These are phyloP conservation scores for Aureobasidium leucospermi DNA, from an alignment of 2,329 filamentous ascomycete species.

Conservation along the genomic window DNA sequence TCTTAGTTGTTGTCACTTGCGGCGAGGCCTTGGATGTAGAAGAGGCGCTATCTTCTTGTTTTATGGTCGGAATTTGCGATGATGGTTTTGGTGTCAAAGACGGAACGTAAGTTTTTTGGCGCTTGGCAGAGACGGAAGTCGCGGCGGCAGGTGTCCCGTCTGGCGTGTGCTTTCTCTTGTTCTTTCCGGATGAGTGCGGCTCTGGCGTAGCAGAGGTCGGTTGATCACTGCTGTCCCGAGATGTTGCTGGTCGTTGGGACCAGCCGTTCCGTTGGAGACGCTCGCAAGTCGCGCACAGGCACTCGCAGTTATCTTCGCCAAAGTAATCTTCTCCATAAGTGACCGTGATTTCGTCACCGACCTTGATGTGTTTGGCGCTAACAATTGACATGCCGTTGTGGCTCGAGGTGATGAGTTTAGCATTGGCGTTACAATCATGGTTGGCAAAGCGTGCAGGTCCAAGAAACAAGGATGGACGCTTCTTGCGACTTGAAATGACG, in stretches of 20 bases:
- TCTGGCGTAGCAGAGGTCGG: not conserved
- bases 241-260: conserved; percentile 28
- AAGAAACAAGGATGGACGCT: conserved; percentile 84
- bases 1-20: conserved; percentile 16
- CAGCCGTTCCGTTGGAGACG: conserved; percentile 70
- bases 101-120: not conserved
- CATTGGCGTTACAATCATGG: conserved; percentile 92
- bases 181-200: not conserved
- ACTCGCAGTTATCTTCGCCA: conserved; percentile 89
- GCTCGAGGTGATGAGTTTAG: conserved; percentile 74
- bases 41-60: not conserved
- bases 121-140: not conserved
- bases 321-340: conserved; percentile 96
- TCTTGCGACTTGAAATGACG: conserved; percentile 86
- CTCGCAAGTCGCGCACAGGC: conserved; percentile 85
- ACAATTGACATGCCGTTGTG: conserved; percentile 86
- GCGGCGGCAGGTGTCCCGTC: not conserved
- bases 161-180: not conserved
- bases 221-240: not conserved
- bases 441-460: conserved; percentile 95
- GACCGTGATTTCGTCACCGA: conserved; percentile 93
- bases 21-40: not conserved
- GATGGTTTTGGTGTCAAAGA: not conserved
- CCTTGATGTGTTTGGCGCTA: conserved; percentile 69
- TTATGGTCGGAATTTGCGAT: conserved; percentile 5